Evolutionary conservation across 2,329 filamentous ascomycete species (phyloP), one percentile per base, ranked within the genome.

Genomic region (Fusarium ambrosium): DNA sequence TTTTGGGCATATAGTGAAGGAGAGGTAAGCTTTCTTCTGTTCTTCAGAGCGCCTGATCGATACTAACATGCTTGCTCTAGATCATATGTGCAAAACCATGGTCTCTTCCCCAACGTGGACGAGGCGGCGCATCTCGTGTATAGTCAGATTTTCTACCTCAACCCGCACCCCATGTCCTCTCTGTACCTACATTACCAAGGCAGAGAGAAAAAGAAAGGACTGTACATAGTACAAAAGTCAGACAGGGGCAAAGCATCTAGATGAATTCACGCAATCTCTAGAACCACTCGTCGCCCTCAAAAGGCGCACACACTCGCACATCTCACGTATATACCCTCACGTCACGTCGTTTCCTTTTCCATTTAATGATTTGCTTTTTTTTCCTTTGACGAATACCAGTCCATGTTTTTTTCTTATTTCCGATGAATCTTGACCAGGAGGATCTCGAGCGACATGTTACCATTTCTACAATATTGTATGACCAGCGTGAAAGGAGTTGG

Each of bases 1-100:
- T 98, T 98, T 79, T 98, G 95, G 95, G 97, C 94, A 1, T 98
- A 97, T 80, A 97, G 93, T 79, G 96, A 99, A 84, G 97, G 97
- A 84, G 97, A 99, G 92, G 95, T 98, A 85, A 81, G 93, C 60
- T 62, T 34, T 34, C 7, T 18, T 6, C 6, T 9, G 10, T 18
- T 16, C 7, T 14, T 63, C 4, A 14, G 4, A 9, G 14, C 34
- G 16, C 9, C 9, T 6, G 8, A 11, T 27, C 2, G 34, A 32
- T 11, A 62, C 72, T 75, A 66, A 78, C 66, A 62, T 53, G 67
- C 1, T n/a, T 6, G 3, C 13, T 32, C 18, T 66, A 93, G 91
- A 89, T 92, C 67, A 89, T 94, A 65, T 93, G 92, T 81, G 86
- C 89, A 55, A 89, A 90, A 78, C 92, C 92, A 18, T 94, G 92